These are phyloP conservation scores for Rhodotorula sp. DNA, from an alignment of 1,284 basidiomycete genomes.

Conservation along the genomic window DNA sequence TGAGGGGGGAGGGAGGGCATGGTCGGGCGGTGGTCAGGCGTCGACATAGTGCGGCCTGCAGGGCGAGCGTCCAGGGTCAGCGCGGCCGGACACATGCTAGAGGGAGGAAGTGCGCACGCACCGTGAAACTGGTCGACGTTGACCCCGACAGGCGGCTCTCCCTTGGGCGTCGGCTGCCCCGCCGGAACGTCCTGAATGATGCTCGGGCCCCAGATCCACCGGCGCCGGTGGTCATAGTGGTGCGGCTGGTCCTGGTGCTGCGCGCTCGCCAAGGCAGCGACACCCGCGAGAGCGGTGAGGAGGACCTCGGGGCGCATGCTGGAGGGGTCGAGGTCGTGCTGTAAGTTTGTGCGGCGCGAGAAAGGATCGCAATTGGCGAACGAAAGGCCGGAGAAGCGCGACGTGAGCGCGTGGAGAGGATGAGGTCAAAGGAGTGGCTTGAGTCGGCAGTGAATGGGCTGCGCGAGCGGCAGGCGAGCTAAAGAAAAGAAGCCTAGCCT, in stretches of 20 bases:
- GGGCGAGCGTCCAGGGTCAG: background rate
- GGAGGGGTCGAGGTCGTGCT: background rate
- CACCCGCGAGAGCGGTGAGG: background rate
- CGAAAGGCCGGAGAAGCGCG: no score
- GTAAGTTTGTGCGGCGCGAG: no score
- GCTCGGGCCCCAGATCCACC: constrained; percentile 5
- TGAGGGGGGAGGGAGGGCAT: no score
- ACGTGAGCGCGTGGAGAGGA: no score
- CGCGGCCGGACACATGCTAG: no score
- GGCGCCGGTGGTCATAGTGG: background rate
- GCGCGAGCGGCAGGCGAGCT: no score
- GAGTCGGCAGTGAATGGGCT: background rate
- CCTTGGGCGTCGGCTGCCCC: no score
- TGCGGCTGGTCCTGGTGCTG: background rate
- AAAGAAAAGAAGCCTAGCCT: background rate
- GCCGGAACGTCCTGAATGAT: constrained; percentile 3
- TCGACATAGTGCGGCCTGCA: background rate
- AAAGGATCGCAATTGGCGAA: background rate
- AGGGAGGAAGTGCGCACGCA: background rate
- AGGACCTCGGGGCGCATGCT: background rate
- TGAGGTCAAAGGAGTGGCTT: background rate
- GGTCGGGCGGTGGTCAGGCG: no score
- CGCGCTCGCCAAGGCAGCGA: background rate
- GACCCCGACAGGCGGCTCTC: background rate
- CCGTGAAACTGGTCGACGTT: background rate